Evolutionary conservation across 1,284 basidiomycete species (phyloP).

Genomic region (Cutaneotrichosporon mucoides): DNA sequence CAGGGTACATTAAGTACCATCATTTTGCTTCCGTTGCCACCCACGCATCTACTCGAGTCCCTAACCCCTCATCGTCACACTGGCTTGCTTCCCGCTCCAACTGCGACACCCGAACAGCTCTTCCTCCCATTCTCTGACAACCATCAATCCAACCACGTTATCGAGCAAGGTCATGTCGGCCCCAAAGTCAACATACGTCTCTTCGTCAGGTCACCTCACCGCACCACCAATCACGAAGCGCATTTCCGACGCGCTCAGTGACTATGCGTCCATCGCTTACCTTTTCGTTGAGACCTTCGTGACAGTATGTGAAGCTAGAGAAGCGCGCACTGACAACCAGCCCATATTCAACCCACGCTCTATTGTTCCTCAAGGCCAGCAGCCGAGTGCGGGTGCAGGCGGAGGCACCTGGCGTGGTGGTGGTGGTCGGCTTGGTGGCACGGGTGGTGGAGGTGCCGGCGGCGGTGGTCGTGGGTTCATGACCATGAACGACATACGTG

Average conservation of each 20-base stretch:
- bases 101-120: too few species aligned
- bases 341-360: conserved; percentile 30
- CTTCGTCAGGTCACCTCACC: conserved; percentile 32
- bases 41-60: too few species aligned
- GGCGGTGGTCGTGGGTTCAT: conserved; percentile 30
- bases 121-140: too few species aligned
- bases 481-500: conserved; percentile 37
- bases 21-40: too few species aligned
- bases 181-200: conserved; percentile 26
- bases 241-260: conserved; percentile 14
- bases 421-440: too few species aligned
- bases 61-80: too few species aligned
- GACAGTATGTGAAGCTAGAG: conserved; percentile 18
- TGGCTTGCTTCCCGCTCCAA: too few species aligned
- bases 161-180: background rate
- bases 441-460: conserved; percentile 16
- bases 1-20: too few species aligned
- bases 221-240: conserved; percentile 28
- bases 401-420: conserved; percentile 3
- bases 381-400: background rate
- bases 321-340: conserved; percentile 4
- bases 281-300: conserved; percentile 42
- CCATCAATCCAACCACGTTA: too few species aligned
- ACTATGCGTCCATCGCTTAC: conserved; percentile 24
- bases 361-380: conserved; percentile 18